A percentile compares a stretch with the other conserved stretches of the same genome.
Conservation (phyloP, 192 early-diverging fungal genomes). For the Gaertneriomyces semiglobifer region DNA sequence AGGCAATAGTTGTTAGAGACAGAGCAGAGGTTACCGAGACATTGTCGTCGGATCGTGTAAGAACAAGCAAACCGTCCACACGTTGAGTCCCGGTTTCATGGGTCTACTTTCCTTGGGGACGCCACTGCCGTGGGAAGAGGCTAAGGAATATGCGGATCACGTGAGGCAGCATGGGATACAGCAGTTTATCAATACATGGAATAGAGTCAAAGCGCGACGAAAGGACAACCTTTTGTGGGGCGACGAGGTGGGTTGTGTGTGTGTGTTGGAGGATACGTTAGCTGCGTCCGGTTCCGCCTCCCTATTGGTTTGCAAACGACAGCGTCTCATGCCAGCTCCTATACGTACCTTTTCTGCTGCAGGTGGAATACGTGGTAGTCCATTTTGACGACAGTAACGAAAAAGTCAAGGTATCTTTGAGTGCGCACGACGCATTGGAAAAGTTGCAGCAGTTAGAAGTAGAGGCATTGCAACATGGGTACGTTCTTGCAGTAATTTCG, state of each 20-base stretch:
- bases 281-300: too few relatives aligned
- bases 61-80: too few relatives aligned
- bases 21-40: too few relatives aligned
- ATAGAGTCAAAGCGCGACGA: slow-evolving; percentile 72
- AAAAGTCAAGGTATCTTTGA: slow-evolving; percentile 69
- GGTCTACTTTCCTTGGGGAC: slow-evolving; percentile 92
- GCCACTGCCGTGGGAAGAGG: slow-evolving; percentile 93
- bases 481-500: slow-evolving; percentile 12
- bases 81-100: slow-evolving; percentile 50
- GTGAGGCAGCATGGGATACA: slow-evolving; percentile 89
- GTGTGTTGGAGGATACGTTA: neutral
- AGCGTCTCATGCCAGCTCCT: neutral
- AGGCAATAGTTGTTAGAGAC: too few relatives aligned
- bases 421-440: slow-evolving; percentile 76
- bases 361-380: slow-evolving; percentile 94
- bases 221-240: slow-evolving; percentile 89
- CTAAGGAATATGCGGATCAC: slow-evolving; percentile 76
- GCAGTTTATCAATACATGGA: slow-evolving; percentile 88
- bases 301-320: neutral
- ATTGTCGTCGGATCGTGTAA: too few relatives aligned
- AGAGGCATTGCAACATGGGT: slow-evolving; percentile 50
- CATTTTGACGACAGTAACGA: slow-evolving; percentile 69
- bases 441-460: slow-evolving; percentile 71
- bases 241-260: slow-evolving; percentile 72
- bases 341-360: slow-evolving; percentile 7